Evolutionary conservation across 345 rosid genomes (phyloP).

Genomic region (Euphorbia peplus): DNA sequence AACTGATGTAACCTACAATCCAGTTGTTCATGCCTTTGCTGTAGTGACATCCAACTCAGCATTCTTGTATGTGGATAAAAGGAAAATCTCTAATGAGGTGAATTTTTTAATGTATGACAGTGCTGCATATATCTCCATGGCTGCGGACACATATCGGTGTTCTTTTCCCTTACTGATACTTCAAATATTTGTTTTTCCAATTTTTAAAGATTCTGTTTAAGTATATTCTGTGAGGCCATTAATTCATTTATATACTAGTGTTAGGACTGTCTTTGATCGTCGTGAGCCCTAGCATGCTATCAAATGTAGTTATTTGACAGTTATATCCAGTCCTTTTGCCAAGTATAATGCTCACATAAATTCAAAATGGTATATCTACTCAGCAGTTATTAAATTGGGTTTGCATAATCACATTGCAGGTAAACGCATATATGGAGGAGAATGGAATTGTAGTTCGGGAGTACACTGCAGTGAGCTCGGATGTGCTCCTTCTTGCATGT

Average conservation of each 20-base stretch:
- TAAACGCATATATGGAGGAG: slow-evolving; percentile 39
- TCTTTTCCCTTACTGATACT: background rate
- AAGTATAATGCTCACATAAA: background rate
- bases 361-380: background rate
- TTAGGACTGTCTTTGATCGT: slow-evolving; percentile 1
- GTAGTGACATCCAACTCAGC: slow-evolving; percentile 63
- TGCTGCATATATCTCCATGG: slow-evolving; percentile 2
- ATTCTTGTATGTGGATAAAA: slow-evolving; percentile 72
- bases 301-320: background rate
- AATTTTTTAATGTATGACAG: slow-evolving; percentile 11
- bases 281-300: background rate
- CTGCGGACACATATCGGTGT: background rate
- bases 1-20: slow-evolving; percentile 78
- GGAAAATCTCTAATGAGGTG: slow-evolving; percentile 74
- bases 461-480: slow-evolving; percentile 61
- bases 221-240: background rate
- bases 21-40: slow-evolving; percentile 95
- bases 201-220: background rate
- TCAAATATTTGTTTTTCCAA: background rate
- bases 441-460: slow-evolving; percentile 69
- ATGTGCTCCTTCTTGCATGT: slow-evolving; percentile 63
- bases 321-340: background rate
- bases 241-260: background rate
- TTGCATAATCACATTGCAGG: slow-evolving; percentile 35
- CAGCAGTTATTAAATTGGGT: slow-evolving; percentile 1